Percentiles rank a stretch among this genome's conserved stretches.
These are phyloP conservation scores for Cyclotella baltica DNA, from an alignment of 108 stramenopile species.

Conservation along the genomic window DNA sequence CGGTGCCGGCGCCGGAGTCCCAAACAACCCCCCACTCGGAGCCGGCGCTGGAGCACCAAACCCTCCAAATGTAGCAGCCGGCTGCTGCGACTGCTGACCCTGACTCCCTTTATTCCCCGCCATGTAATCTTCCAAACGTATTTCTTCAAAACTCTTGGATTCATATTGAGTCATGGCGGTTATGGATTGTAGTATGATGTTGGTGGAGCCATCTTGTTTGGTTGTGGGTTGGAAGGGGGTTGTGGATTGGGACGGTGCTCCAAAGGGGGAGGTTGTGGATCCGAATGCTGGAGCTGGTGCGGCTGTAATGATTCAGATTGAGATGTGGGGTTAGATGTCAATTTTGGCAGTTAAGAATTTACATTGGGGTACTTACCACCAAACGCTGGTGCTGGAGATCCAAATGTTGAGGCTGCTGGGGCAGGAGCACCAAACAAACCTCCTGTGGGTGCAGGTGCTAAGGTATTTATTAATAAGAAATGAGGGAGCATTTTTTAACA, in stretches of 20 bases:
- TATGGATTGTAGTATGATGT: constrained; percentile 84
- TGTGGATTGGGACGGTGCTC: constrained; percentile 65
- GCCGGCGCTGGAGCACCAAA: constrained; percentile 55
- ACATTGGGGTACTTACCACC: not conserved
- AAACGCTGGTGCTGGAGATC: constrained; percentile 39
- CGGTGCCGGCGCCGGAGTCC: constrained; percentile 35
- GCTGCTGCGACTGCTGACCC: constrained; percentile 36
- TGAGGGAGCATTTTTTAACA: not conserved
- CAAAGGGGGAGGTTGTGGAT: constrained; percentile 56
- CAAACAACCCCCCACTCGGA: constrained; percentile 54
- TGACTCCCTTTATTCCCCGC: constrained; percentile 78
- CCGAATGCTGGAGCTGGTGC: constrained; percentile 57
- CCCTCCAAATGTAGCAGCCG: constrained; percentile 44
- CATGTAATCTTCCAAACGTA: constrained; percentile 90
- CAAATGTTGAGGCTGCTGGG: constrained; percentile 49
- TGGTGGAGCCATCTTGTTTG: constrained; percentile 70
- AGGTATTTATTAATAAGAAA: not conserved
- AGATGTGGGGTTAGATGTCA: not conserved
- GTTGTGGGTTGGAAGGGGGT: constrained; percentile 67
- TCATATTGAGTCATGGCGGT: constrained; percentile 89
- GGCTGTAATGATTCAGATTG: not conserved
- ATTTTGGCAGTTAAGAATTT: not conserved
- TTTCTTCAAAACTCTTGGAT: constrained; percentile 89
- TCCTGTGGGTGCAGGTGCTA: constrained; percentile 64
- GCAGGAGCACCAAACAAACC: constrained; percentile 52